Evolutionary conservation across 192 early-diverging fungal species (phyloP).

Genomic region (Bifiguratus adelaidae): DNA sequence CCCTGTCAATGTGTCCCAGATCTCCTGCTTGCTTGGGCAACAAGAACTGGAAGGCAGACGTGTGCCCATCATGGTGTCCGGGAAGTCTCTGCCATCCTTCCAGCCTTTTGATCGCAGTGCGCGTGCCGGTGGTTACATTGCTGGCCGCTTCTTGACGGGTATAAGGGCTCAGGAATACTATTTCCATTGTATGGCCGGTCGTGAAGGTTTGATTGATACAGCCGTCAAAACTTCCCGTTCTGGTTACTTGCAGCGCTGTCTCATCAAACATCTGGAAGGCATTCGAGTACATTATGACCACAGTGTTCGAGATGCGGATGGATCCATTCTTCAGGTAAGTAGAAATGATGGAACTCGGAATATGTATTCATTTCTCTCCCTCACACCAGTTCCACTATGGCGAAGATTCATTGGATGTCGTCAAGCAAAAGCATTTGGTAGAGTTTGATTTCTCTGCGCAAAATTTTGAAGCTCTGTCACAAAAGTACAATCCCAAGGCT

Average conservation of each 20-base stretch:
- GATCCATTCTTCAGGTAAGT: conserved; percentile 55
- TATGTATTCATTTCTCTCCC: not conserved
- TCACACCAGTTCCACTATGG: conserved; percentile 90
- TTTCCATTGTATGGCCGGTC: conserved; percentile 97
- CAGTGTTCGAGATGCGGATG: conserved; percentile 92
- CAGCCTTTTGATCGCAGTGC: conserved; percentile 81
- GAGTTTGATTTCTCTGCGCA: conserved; percentile 91
- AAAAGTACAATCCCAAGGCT: conserved; percentile 67
- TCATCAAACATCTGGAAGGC: conserved; percentile 98
- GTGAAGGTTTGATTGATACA: conserved; percentile 99
- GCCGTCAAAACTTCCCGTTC: conserved; percentile 99
- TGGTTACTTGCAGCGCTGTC: conserved; percentile 97
- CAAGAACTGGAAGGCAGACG: conserved; percentile 96
- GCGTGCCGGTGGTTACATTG: conserved; percentile 92
- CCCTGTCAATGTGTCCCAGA: conserved; percentile 91
- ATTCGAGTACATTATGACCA: conserved; percentile 93
- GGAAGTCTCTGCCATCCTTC: conserved; percentile 94
- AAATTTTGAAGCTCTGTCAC: conserved; percentile 75
- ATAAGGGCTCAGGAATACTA: conserved; percentile 90
- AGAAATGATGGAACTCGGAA: not conserved
- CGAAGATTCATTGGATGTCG: conserved; percentile 94
- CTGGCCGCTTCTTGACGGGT: conserved; percentile 96
- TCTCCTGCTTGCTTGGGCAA: conserved; percentile 95
- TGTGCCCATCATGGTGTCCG: conserved; percentile 96
- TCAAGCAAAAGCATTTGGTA: conserved; percentile 81